These are phyloP conservation scores for Conidiobolus incongruus DNA, from an alignment of 371 early-diverging fungal genomes.

Conservation along the genomic window DNA sequence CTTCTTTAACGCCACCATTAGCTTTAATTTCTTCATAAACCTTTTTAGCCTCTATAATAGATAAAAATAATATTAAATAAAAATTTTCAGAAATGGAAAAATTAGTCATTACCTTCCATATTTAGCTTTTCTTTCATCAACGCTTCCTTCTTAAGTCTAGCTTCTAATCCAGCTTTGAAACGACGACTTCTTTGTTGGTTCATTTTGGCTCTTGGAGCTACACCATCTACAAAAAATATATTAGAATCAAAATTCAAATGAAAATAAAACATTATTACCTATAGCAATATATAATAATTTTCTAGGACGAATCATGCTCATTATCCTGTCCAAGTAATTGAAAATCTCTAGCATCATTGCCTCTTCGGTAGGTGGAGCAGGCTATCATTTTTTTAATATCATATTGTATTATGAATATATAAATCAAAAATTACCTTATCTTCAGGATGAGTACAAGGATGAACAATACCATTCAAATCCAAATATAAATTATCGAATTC, in stretches of 20 bases:
- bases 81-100: not conserved
- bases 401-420: not conserved
- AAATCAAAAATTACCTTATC: conserved; percentile 27
- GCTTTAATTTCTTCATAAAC: conserved; percentile 18
- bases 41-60: too few relatives aligned
- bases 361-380: conserved; percentile 77
- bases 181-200: conserved; percentile 98
- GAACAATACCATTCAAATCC: conserved; percentile 99
- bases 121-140: conserved; percentile 34
- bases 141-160: conserved; percentile 45
- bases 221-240: conserved; percentile 56
- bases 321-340: conserved; percentile 84
- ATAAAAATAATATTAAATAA: too few relatives aligned
- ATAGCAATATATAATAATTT: conserved; percentile 94
- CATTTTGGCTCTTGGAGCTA: conserved; percentile 99
- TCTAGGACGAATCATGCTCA: conserved; percentile 77
- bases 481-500: conserved; percentile 95
- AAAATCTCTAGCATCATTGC: conserved; percentile 90
- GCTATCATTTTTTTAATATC: conserved; percentile 17
- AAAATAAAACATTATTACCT: conserved; percentile 17
- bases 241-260: not conserved
- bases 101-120: conserved; percentile 20
- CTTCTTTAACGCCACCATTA: conserved; percentile 26
- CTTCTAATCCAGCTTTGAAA: conserved; percentile 84
- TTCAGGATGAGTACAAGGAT: conserved; percentile 93